A percentile compares a stretch with the other conserved stretches of the same genome.
These are phyloP conservation scores for Cercospora janseana DNA, from an alignment of 2,329 filamentous ascomycete genomes.

Conservation along the genomic window DNA sequence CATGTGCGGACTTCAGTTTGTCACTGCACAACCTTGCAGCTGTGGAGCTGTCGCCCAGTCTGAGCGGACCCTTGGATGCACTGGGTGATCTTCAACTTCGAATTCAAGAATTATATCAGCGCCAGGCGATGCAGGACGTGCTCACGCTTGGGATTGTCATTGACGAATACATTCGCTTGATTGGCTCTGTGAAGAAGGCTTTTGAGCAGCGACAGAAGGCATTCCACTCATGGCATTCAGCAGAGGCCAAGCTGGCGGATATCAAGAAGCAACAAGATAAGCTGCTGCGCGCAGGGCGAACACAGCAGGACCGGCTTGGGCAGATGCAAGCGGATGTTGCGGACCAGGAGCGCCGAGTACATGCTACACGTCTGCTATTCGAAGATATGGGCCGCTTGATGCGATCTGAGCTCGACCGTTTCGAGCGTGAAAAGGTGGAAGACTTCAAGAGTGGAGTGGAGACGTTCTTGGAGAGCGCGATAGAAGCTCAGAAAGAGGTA, in stretches of 20 bases:
- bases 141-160: slow-evolving; percentile 95
- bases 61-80: slow-evolving; percentile 85
- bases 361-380: slow-evolving; percentile 84
- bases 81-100: slow-evolving; percentile 91
- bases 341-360: slow-evolving; percentile 91
- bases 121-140: slow-evolving; percentile 94
- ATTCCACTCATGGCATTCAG: slow-evolving; percentile 89
- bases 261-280: slow-evolving; percentile 88
- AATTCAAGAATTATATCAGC: slow-evolving; percentile 91
- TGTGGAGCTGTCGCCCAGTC: slow-evolving; percentile 83
- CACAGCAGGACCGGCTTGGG: slow-evolving; percentile 90
- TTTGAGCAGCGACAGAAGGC: slow-evolving; percentile 92
- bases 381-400: slow-evolving; percentile 97
- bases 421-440: slow-evolving; percentile 96
- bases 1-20: slow-evolving; percentile 87
- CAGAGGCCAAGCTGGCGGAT: slow-evolving; percentile 88
- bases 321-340: slow-evolving; percentile 89
- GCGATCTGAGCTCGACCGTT: slow-evolving; percentile 85
- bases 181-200: slow-evolving; percentile 90
- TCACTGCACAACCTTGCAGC: slow-evolving; percentile 90
- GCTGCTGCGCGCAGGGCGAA: slow-evolving; percentile 88
- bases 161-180: slow-evolving; percentile 95
- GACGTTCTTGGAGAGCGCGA: slow-evolving; percentile 93
- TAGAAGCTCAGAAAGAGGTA: slow-evolving; percentile 98
- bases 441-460: slow-evolving; percentile 98